phyloP scores from a whole-genome alignment of 306 rosid species.

The Medicago truncatula region MtrunA17r5.0-ANR NC_053049.1:40616001-40616500 shows the following conservation, averaged over 20 bases:
- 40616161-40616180: constrained; percentile 30
- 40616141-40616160: constrained; percentile 13
- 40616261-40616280: background rate
- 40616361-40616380: no score
- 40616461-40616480: background rate
- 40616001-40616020: constrained; percentile 37
- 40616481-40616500: no score
- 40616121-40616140: constrained; percentile 42
- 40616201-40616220: constrained; percentile 27
- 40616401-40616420: no score
- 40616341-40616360: background rate
- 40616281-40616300: background rate
- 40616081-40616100: constrained; percentile 46
- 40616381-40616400: no score
- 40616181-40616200: constrained; percentile 9
- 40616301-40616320: constrained; percentile 13
- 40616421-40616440: background rate
- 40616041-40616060: constrained; percentile 24
- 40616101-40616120: constrained; percentile 43
- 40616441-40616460: background rate
- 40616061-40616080: constrained; percentile 42
- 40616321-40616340: background rate
- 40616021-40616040: constrained; percentile 45
- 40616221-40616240: constrained; percentile 39
- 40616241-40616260: background rate